Base-by-base conservation (phyloP, 2,329 filamentous ascomycete species). In the Albifimbria verrucaria region DNA sequence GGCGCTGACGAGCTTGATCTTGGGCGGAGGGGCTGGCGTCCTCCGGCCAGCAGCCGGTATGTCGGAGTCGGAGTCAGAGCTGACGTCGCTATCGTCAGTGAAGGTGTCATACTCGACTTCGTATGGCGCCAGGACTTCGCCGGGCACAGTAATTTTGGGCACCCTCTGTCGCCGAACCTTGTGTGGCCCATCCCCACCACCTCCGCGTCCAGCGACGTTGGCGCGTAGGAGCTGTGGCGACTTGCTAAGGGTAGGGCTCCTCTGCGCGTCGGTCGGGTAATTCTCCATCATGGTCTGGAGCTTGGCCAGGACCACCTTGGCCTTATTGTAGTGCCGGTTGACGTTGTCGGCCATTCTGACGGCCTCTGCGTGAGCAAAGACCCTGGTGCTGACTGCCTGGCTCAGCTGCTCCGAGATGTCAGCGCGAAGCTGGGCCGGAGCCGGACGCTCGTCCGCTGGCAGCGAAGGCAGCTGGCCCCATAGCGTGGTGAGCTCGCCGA, bases 101-200 rank as follows among this genome's bases (percentile, higher is more conserved):
- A 78, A 82, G 1, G 77, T 74, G 49, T 85, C 82, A 64, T 84
- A 85, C 54, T 85, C 82, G 22, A 86, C 68, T 52, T 87, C 84
- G 61, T 86, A 86, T 0, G 84, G 84, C 2, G 84, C 83, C 46
- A 87, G 72, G 9, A 87, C 84, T 64, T 87, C 83, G 44, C 84
- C 84, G 1, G 84, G 84, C 11, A 87, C 82, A 2, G 83, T 87
- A 45, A 87, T 86, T 42, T 80, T 75, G 6, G 83, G 82, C 4
- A 79, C 75, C 28, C 68, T 69, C 15, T 70, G 77, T 18, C 75
- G 72, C 26, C 72, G 75, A 26, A 74, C 68, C 61, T 72, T 80
- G 50, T 78, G 74, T 5, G 72, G 76, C 32, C 74, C 73, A 48
- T 71, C 72, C 24, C 73, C 74, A 24, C 72, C 71, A 26, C 72